Evolutionary conservation across 805 yeast species (phyloP), one percentile per base, ranked within the genome.

Genomic region (Ogataea naganishii): DNA sequence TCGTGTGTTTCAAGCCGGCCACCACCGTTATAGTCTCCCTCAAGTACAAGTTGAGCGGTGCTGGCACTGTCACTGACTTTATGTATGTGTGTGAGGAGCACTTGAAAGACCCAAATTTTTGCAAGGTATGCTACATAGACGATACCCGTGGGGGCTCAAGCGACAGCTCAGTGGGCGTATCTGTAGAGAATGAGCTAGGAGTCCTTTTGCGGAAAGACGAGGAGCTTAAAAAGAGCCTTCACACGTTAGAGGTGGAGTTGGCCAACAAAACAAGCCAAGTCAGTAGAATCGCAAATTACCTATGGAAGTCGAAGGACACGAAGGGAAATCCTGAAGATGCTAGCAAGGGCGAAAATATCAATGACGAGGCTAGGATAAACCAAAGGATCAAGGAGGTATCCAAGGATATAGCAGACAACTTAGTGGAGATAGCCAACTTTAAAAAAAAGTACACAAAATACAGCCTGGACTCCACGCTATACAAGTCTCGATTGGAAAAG

Each of bases 11-110:
- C 47, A 70, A 69, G 38, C 65, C 73, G 2, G 50, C 73, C 0
- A 28, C 50, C 5, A 41, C 62, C 0, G 79, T 72, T 9, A 44
- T 73, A 19, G 47, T 73, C 6, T 51, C 72, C 3, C 20, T 40
- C 32, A 64, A 62, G 31, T 29, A 22, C 15, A 7, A 16, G 3
- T 14, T 16, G 4, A 17, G 14, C 6, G 32, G 49, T 6, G 43
- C 55, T 3, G 69, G 63, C 13, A 45, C 67, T 22, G 37, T 62
- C 4, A 50, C 64, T 11, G 80, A 72, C 43, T 72, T 69, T 56
- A 68, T 73, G 43, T 72, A 70, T 41, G 52, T 65, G 4, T 73
- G 80, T 45, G 51, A 51, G 6, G 30, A 51, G 4, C 80, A 73
- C 47, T 46, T 72, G 27, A 43, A 44, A 16, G 79, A 73, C 43